Base-by-base conservation (phyloP, 768 basidiomycete species). In the Galerina sulciceps region DNA sequence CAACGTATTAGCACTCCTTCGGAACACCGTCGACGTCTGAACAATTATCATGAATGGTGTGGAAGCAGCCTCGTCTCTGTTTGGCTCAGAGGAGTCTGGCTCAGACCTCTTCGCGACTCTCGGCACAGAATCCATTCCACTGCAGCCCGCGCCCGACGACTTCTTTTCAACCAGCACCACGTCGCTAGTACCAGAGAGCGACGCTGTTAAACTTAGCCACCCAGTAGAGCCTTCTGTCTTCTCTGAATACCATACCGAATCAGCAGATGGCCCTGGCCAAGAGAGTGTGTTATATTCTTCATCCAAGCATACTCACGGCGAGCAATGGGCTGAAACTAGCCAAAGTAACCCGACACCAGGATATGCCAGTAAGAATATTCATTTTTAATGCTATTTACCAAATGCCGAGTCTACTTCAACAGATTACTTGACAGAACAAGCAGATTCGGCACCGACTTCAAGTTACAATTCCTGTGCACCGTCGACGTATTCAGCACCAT, bases 1-100 rank as follows among this genome's bases (percentile, higher is more conserved):
- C 62, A 61, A 53, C 31, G 26, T 31, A 31, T 54, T 60, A 38
- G 22, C 26, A 51, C 56, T 14, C 44, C 37, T 35, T 53, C 17
- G 34, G 42, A 52, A 42, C 53, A 38, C 41, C 38, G 41, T 48
- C n/a, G 49, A 35, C 47, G 17, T 48, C 47, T 18, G 17, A 34
- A 54, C 26, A 22, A 9, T 23, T 36, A 47, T 57, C 67, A 89
- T 89, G 88, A 82, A 77, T 70, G 78, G 80, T 64, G 85, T 88
- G 56, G 90, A 91, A 78, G 86, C 89, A 64, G 92, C 92, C 36
- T 88, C 91, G 51, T 87, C 89, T 57, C 87, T 94, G 45, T 94
- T 94, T 78, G 89, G 86, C 60, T 74, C 83, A 52, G 83, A 84
- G 34, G 88, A 91, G 68, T 67, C 84, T 50, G 76, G 75, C 15